Evolutionary conservation across 495 filamentous ascomycete genomes (phyloP), one percentile per base, ranked within the genome.

Genomic region (Penicillium subrubescens): DNA sequence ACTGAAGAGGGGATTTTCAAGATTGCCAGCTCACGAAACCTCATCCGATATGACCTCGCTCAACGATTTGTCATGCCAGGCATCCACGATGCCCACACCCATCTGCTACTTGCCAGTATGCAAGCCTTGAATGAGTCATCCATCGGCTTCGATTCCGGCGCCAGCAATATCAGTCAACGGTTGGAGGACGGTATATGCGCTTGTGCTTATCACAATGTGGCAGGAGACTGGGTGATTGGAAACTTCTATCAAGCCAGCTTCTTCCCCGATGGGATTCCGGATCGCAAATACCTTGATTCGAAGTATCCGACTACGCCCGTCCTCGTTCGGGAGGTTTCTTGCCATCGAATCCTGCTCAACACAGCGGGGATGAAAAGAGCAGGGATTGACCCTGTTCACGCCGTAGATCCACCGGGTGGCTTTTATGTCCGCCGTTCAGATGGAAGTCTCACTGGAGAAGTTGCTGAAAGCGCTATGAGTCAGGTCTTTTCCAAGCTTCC

Each of bases 171-270:
- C 15, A 6, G 37, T 17, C 37, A 41, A 17, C 37, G 37, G 17
- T 17, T 41, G 37, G 14, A 41, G 15, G 37, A 51, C 8, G 46
- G 21, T 51, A 51, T 51, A 27, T 41, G 37, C 15, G 37, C 37
- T 41, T 41, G 37, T 6, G 37, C 37, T 15, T 41, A 41, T 41
- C 37, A 54, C 41, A 54, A 54, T 31, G 52, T 54, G 17, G 52
- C 52, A 8, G 52, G 52, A 27, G 52, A 54, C 27, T 54, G 52
- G 52, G 52, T 54, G 12, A 54, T 54, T 31, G 52, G 52, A 1
- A 54, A 54, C 10, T 54, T 54, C 25, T 54, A 54, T 33, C 52
- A 54, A 54, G 52, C 52, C 6, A 54, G 52, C 17, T 54, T 54
- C 52, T 54, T 54, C 25, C 52, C 52, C 7, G 52, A 31, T n/a